phyloP scores from a whole-genome alignment of 1,284 basidiomycete genomes.

The Cryptococcus floricola region DNA sequence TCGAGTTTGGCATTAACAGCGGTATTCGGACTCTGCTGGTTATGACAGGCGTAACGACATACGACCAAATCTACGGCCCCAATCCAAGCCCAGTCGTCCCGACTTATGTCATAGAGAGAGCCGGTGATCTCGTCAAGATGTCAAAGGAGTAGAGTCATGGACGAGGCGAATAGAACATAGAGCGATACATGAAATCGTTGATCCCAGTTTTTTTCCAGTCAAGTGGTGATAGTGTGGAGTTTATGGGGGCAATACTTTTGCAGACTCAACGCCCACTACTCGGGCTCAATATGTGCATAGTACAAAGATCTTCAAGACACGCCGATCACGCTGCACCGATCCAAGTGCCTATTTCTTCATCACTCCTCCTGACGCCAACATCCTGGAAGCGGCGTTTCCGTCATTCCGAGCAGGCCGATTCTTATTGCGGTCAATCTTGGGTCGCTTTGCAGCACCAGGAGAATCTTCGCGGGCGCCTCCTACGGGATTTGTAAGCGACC shows the following conservation, averaged over 20 bases:
- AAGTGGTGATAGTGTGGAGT: neutral
- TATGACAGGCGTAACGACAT: conserved; percentile 79
- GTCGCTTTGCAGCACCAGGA: conserved; percentile 23
- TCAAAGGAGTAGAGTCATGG: conserved; percentile 13
- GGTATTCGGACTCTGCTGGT: conserved; percentile 85
- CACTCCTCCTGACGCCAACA: neutral
- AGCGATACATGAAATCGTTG: too few species aligned
- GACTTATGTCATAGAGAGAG: conserved; percentile 71
- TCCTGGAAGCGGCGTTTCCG: conserved; percentile 5
- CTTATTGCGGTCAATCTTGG: conserved; percentile 27
- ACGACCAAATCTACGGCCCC: conserved; percentile 67
- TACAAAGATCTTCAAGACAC: too few species aligned
- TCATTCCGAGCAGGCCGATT: conserved; percentile 11
- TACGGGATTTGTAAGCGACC: neutral
- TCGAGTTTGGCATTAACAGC: conserved; percentile 76
- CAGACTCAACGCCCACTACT: neutral
- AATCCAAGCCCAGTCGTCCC: conserved; percentile 66
- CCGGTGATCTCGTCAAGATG: conserved; percentile 63
- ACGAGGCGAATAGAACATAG: too few species aligned
- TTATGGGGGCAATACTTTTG: neutral
- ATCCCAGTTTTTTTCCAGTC: neutral
- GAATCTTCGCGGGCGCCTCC: conserved; percentile 19
- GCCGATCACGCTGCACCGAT: too few species aligned
- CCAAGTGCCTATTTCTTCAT: too few species aligned
- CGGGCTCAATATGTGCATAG: too few species aligned